Evolutionary conservation across 192 early-diverging fungal species (phyloP), one percentile per base, ranked within the genome.

Genomic region (Diversispora epigaea): DNA sequence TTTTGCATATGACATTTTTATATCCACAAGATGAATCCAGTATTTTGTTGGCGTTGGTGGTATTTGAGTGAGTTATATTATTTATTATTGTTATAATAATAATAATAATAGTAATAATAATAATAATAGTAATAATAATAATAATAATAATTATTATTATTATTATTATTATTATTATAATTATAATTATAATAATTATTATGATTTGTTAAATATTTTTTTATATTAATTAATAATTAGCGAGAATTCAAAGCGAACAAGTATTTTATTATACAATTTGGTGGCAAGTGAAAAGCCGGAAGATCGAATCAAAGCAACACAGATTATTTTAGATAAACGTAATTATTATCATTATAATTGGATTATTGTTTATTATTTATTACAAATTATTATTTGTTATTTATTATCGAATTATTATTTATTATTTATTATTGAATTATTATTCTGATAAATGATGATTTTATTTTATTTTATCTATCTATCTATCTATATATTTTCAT

Each of bases 1-100:
- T 69, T 19, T 69, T 45, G 21, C 22, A 52, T 54, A 69, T 69
- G 68, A 40, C 68, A n/a, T 69, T 69, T 54, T 54, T 69, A 55
- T 54, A 69, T 40, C 49, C 68, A 19, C 17, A n/a, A 17, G 68
- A 69, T 69, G 22, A 49, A 5, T n/a, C 19, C 21, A 45, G 68
- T 39, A 54, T 69, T 21, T 15, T 54, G 1, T 17, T 69, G 10
- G 68, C 68, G 11, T 52, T 69, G 68, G 11, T 39, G 2, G 21
- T 69, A 32, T 52, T 19, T n/a, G 25, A 69, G 61, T 63, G 32
- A 63, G 61, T 22, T 25, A 25, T 63, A 4, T 63, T 32, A 5
- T 12, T 32, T 32, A 21, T 21, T 9, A 63, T 43, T 22, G 7
- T 63, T 7, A 9, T 15, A 32, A 32, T 32, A 32, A 32, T 2